Conservation (phyloP, 768 basidiomycete genomes). For the Mycena crocata region DNA sequence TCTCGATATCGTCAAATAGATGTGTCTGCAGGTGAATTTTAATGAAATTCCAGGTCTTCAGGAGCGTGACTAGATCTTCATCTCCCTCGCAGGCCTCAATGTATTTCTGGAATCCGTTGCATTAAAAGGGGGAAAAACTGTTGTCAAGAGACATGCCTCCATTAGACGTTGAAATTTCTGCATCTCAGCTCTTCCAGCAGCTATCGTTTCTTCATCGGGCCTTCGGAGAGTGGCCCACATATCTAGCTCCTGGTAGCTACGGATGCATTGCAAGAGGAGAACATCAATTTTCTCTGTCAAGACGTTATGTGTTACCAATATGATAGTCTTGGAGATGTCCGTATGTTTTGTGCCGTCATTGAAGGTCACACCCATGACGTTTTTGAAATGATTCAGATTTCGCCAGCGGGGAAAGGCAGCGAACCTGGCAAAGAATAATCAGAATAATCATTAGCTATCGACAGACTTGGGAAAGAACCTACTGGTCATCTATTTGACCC, state of each 20-base stretch:
- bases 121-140: background rate
- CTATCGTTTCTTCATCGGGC: background rate
- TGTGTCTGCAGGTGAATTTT: constrained; percentile 50
- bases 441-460: too few species aligned
- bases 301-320: constrained; percentile 43
- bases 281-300: background rate
- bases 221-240: background rate
- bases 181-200: background rate
- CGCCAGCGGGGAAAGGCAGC: constrained; percentile 47
- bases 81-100: background rate
- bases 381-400: constrained; percentile 45
- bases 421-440: constrained; percentile 39
- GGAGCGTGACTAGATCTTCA: background rate
- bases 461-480: constrained; percentile 8
- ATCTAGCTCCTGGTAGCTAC: background rate
- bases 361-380: constrained; percentile 41
- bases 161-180: background rate
- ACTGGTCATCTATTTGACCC: constrained; percentile 40
- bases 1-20: constrained; percentile 44
- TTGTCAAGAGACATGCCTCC: background rate
- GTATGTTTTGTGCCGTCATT: constrained; percentile 49
- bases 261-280: background rate
- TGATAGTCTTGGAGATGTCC: constrained; percentile 47
- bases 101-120: background rate
- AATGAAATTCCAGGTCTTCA: constrained; percentile 49